Evolutionary conservation across 2,329 filamentous ascomycete species (phyloP), one percentile per base, ranked within the genome.

Genomic region (Diaporthe citri): DNA sequence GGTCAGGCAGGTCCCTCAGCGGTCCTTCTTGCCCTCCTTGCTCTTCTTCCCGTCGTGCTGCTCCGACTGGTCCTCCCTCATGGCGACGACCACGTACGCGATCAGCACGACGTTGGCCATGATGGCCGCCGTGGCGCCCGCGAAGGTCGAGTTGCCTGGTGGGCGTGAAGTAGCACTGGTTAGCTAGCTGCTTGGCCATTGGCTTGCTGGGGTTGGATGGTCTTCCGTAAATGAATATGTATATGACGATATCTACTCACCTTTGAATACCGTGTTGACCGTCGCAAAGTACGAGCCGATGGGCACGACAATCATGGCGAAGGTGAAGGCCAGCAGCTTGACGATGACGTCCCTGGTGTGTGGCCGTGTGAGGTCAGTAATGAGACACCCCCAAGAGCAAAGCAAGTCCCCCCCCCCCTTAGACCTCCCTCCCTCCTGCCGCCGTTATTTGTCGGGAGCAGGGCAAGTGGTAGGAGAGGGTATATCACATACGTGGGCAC

Each of bases 101-200:
- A 98, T 90, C 69, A 99, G 87, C 4, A 99, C 95, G 2, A 97
- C 90, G 80, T 99, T 99, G 17, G 97, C 97, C 83, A 97, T 92
- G 69, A 98, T 85, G 28, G 97, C 97, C 1, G 97, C 97, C 46
- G 94, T 87, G 0, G 91, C 95, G 20, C 96, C 97, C 4, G 96
- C 95, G 79, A 92, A 96, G 2, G 96, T 97, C 20, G 95, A 90
- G 84, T 98, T 98, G 78, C 95, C 96, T 74, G 2, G 3, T 22
- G 46, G 31, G 55, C 2, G 55, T 13, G 17, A 2, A 46, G 17
- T 10, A 13, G 22, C 6, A n/a, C 13, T 5, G 25, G 22, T 74
- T 5, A 31, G 31, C 31, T 31, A 31, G 31, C 31, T 31, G 31
- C 5, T 31, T 31, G 31, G 31, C 31, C 31, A 31, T 31, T 31